Evolutionary conservation across 2,329 filamentous ascomycete genomes (phyloP).

Genomic region (Fusarium sp.): DNA sequence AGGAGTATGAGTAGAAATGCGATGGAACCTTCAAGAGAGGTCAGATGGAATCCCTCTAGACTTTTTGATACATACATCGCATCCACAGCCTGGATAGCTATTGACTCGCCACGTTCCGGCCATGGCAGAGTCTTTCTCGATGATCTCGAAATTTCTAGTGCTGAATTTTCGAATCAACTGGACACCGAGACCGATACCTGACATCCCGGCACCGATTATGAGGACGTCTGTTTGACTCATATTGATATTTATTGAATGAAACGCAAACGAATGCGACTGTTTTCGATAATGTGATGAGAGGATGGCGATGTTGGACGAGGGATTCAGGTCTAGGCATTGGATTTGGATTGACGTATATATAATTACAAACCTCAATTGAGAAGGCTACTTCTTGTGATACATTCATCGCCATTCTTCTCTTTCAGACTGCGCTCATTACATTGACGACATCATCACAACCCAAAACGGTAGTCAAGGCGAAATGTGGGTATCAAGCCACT

Average conservation of each 20-base stretch:
- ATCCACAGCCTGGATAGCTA: slow-evolving; percentile 42
- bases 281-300: not conserved
- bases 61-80: slow-evolving; percentile 25
- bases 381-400: not conserved
- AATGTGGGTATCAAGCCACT: not conserved
- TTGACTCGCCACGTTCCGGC: slow-evolving; percentile 42
- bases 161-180: slow-evolving; percentile 31
- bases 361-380: not conserved
- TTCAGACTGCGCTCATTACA: not conserved
- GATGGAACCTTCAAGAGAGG: slow-evolving; percentile 25
- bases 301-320: fast-evolving
- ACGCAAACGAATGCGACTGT: too few species aligned
- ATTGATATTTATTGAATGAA: fast-evolving
- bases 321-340: not conserved
- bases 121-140: slow-evolving; percentile 36
- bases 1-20: slow-evolving; percentile 44
- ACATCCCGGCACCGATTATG: slow-evolving; percentile 44
- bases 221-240: slow-evolving; percentile 32
- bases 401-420: not conserved
- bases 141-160: slow-evolving; percentile 36
- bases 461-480: slow-evolving; percentile 19
- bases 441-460: not conserved
- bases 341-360: not conserved
- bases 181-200: slow-evolving; percentile 39
- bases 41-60: fast-evolving